Percentiles rank a stretch among this genome's conserved stretches.
phyloP scores from a whole-genome alignment of 225 moss, liverwort and hornwort genomes.

The Rhytidiadelphus loreus region DNA sequence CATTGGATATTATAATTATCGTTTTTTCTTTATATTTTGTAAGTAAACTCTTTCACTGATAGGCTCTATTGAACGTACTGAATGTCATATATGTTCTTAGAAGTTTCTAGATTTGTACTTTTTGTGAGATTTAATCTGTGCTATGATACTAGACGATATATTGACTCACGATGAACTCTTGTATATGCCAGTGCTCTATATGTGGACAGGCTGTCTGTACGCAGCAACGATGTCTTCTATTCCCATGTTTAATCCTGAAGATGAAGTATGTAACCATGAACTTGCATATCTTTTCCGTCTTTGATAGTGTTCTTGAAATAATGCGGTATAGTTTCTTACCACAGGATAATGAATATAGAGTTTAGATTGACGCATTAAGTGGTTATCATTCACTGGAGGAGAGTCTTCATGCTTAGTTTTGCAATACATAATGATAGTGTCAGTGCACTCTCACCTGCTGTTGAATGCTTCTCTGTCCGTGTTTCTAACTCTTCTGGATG shows the following conservation, averaged over 20 bases:
- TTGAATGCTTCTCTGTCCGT: background rate
- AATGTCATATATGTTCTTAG: background rate
- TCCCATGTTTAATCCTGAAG: constrained; percentile 51
- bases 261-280: constrained; percentile 25
- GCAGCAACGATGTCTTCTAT: constrained; percentile 68
- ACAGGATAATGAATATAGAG: background rate
- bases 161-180: background rate
- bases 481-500: background rate
- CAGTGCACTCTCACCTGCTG: background rate
- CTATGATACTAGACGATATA: background rate
- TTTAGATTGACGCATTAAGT: background rate
- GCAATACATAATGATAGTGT: background rate
- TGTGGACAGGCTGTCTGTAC: constrained; percentile 83
- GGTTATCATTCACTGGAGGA: background rate
- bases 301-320: background rate
- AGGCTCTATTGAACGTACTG: background rate
- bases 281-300: background rate
- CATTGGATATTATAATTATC: constrained; percentile 84
- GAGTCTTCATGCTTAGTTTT: background rate
- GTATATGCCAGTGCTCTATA: constrained; percentile 53
- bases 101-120: background rate
- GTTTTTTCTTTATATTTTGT: constrained; percentile 78
- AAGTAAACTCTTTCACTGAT: constrained; percentile 10
- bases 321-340: background rate
- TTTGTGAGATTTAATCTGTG: background rate